A percentile compares a stretch with the other conserved stretches of the same genome.
Evolutionary conservation across 2,329 filamentous ascomycete genomes (phyloP).

Genomic region (Fusarium vanettenii): DNA sequence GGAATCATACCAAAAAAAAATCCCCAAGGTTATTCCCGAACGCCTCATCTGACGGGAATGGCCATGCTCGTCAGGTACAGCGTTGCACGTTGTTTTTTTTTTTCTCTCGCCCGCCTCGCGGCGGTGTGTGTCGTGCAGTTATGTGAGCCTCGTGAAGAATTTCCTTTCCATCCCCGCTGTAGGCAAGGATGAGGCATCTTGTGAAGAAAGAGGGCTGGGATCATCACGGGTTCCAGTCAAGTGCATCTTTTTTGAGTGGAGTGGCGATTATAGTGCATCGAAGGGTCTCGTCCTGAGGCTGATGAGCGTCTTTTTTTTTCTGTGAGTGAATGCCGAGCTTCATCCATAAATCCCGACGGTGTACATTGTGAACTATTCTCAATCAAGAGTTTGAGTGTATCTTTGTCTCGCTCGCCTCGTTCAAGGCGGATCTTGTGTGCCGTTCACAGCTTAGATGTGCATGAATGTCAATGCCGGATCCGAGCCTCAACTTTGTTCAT

Average conservation of each 20-base stretch:
- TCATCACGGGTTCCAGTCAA: slow-evolving; percentile 22
- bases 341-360: not conserved
- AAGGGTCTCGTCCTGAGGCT: slow-evolving; percentile 9
- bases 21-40: slow-evolving; percentile 1
- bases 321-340: slow-evolving; percentile 13
- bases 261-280: slow-evolving; percentile 10
- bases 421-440: not conserved
- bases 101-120: not conserved
- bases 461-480: not conserved
- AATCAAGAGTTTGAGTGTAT: not conserved
- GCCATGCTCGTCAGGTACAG: not conserved
- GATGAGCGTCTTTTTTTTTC: not conserved
- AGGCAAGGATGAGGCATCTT: slow-evolving; percentile 14
- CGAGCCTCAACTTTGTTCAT: not conserved
- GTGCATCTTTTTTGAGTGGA: slow-evolving; percentile 10
- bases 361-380: not conserved
- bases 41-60: not conserved
- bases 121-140: not conserved
- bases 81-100: not conserved
- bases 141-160: not conserved
- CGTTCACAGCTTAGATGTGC: not conserved
- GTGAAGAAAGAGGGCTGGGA: not conserved
- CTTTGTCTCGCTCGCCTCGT: not conserved
- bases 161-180: slow-evolving; percentile 1
- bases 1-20: not conserved